Evolutionary conservation across 768 basidiomycete genomes (phyloP).

Genomic region (Termitomyces heimii): DNA sequence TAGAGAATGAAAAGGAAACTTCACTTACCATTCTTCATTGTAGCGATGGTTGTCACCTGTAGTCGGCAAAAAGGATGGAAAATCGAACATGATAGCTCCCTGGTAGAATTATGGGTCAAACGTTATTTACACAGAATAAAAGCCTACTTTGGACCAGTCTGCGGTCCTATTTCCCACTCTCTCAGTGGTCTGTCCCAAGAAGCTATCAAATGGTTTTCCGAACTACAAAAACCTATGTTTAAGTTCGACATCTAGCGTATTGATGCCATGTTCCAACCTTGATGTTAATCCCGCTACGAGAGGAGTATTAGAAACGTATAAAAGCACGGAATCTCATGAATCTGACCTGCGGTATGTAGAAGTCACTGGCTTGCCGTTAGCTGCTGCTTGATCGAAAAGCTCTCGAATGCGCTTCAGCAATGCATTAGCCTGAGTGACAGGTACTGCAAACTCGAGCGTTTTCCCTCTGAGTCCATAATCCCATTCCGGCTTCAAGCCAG

Average conservation of each 20-base stretch:
- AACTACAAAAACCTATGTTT: conserved; percentile 16
- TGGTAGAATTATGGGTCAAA: conserved; percentile 1
- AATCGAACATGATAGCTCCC: conserved; percentile 35
- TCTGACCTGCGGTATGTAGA: conserved; percentile 27
- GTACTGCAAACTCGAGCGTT: conserved; percentile 29
- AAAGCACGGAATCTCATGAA: too few species aligned
- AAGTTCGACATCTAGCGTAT: background rate
- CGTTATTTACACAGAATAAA: background rate
- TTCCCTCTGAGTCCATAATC: conserved; percentile 28
- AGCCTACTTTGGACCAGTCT: conserved; percentile 29
- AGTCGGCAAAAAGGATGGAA: conserved; percentile 27
- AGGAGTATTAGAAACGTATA: background rate
- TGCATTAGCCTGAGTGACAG: conserved; percentile 24
- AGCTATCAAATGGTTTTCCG: conserved; percentile 28
- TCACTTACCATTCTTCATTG: conserved; percentile 26
- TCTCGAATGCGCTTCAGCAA: conserved; percentile 26
- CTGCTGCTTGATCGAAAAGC: conserved; percentile 26
- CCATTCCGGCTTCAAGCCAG: conserved; percentile 25
- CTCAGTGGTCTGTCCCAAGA: conserved; percentile 30
- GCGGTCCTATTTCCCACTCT: conserved; percentile 22
- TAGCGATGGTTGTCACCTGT: conserved; percentile 27
- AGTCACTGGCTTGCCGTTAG: conserved; percentile 28
- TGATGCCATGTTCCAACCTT: background rate
- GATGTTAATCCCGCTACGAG: background rate
- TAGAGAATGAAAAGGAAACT: background rate